Conservation (phyloP, 768 basidiomycete genomes). For the Kwoniella europaea region DNA sequence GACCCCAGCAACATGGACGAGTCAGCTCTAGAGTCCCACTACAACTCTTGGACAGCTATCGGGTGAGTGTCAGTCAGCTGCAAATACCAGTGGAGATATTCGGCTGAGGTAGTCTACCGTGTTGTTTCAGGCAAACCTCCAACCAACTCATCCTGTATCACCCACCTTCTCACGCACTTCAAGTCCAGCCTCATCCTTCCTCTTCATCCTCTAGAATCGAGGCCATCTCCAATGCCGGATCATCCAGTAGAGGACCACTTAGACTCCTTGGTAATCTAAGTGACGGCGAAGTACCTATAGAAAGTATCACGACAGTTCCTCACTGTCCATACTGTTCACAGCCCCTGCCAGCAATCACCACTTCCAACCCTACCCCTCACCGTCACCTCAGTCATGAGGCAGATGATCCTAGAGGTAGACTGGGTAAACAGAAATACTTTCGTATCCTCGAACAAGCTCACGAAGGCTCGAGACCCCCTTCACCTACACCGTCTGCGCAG, state of each 20-base stretch:
- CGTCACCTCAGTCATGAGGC: background rate
- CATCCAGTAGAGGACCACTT: conserved; percentile 26
- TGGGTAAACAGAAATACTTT: conserved; percentile 37
- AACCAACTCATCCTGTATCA: conserved; percentile 56
- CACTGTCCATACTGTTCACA: conserved; percentile 53
- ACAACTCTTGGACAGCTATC: conserved; percentile 43
- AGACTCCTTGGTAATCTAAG: conserved; percentile 15
- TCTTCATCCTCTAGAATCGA: background rate
- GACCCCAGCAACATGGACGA: conserved; percentile 1
- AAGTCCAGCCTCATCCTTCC: conserved; percentile 41
- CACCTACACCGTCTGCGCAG: conserved; percentile 21
- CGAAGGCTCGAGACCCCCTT: conserved; percentile 48
- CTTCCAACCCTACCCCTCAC: background rate
- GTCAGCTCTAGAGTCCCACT: background rate
- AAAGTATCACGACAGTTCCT: conserved; percentile 15
- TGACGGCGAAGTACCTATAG: conserved; percentile 15
- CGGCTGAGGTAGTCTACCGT: background rate
- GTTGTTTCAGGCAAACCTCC: conserved; percentile 42
- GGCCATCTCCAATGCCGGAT: conserved; percentile 13
- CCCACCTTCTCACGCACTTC: conserved; percentile 50
- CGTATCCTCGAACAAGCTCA: conserved; percentile 50
- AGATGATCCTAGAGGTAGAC: background rate
- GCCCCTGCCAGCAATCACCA: conserved; percentile 27
- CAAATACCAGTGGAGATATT: background rate
- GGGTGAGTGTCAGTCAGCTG: conserved; percentile 27